These are phyloP conservation scores for Nevesoporus exiguus DNA, from an alignment of 768 basidiomycete species.

Conservation along the genomic window DNA sequence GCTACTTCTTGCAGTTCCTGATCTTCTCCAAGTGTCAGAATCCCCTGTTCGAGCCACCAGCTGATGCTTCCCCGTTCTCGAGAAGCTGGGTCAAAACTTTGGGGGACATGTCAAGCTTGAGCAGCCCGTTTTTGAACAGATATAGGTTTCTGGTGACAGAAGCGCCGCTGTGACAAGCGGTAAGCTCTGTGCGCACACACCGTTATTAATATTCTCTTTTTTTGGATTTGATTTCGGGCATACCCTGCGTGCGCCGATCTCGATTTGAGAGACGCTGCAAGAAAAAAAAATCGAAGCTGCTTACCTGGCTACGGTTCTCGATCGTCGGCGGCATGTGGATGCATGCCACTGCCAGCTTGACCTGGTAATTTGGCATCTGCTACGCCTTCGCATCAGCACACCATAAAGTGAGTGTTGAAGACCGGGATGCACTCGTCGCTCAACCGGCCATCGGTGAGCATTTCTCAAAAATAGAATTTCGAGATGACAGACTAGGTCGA, in stretches of 20 bases:
- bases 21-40: slow-evolving; percentile 39
- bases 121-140: slow-evolving; percentile 41
- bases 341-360: slow-evolving; percentile 22
- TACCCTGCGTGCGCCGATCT: slow-evolving; percentile 34
- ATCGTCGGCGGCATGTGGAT: slow-evolving; percentile 25
- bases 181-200: neutral
- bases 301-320: slow-evolving; percentile 47
- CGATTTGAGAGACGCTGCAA: neutral
- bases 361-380: slow-evolving; percentile 22
- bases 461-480: neutral
- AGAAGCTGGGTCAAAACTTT: slow-evolving; percentile 41
- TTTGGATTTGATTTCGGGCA: slow-evolving; percentile 45
- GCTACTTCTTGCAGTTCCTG: slow-evolving; percentile 37
- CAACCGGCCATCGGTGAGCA: neutral
- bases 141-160: slow-evolving; percentile 16
- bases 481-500: neutral
- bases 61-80: slow-evolving; percentile 40
- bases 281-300: neutral
- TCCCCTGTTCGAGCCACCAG: slow-evolving; percentile 33
- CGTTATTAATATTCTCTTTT: slow-evolving; percentile 21
- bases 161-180: slow-evolving; percentile 19
- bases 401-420: too few relatives aligned
- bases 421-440: too few relatives aligned
- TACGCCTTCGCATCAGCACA: neutral
- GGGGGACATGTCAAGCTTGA: slow-evolving; percentile 42